These are phyloP conservation scores for Barnettozyma sp. DNA, from an alignment of 805 yeast genomes.

Conservation along the genomic window DNA sequence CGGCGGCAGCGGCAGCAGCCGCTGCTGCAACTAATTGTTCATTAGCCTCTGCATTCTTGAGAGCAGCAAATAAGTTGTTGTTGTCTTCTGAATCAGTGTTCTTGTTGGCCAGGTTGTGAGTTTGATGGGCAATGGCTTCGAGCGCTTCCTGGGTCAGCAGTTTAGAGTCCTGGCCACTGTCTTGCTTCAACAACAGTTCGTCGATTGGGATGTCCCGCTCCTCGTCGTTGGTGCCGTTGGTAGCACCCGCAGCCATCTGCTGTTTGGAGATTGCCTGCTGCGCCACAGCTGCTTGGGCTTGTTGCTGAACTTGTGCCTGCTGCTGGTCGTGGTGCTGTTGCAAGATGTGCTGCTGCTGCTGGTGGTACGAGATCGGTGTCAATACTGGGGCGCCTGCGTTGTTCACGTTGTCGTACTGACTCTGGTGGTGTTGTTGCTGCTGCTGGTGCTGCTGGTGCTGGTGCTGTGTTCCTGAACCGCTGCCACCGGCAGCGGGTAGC, in stretches of 20 bases:
- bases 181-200: constrained; percentile 13
- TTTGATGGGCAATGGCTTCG: constrained; percentile 10
- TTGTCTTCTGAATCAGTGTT: constrained; percentile 9
- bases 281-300: constrained; percentile 9
- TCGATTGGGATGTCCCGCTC: constrained; percentile 16
- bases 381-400: constrained; percentile 7
- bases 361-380: constrained; percentile 11
- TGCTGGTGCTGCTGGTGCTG: too few species aligned
- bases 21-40: constrained; percentile 3
- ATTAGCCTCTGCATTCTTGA: constrained; percentile 11
- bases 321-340: constrained; percentile 13
- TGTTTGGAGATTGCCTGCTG: constrained; percentile 8
- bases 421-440: too few species aligned
- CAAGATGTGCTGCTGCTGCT: constrained; percentile 8
- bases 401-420: constrained; percentile 4
- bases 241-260: too few species aligned
- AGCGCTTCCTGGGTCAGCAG: constrained; percentile 9
- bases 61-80: constrained; percentile 14
- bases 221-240: too few species aligned
- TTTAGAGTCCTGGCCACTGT: constrained; percentile 7
- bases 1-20: neutral
- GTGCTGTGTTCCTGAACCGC: too few species aligned
- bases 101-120: constrained; percentile 6
- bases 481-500: too few species aligned
- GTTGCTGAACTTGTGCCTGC: constrained; percentile 10